Conservation (phyloP, 768 basidiomycete genomes). For the Collybia mongolica region DNA sequence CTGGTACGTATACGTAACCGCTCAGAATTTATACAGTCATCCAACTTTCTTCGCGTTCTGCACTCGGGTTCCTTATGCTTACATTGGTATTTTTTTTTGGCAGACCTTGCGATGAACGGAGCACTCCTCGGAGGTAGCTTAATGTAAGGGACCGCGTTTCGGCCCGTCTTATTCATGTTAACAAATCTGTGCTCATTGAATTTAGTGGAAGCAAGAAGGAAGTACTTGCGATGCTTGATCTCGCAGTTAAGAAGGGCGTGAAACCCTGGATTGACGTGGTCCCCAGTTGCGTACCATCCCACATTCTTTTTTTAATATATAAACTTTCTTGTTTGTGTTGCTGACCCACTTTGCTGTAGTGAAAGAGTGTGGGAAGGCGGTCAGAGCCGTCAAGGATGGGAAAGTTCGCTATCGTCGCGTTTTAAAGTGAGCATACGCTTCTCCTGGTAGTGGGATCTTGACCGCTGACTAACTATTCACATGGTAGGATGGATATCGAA, state of each 20-base stretch:
- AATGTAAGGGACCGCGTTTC: slow-evolving; percentile 17
- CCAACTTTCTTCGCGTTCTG: slow-evolving; percentile 8
- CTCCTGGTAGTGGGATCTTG: neutral
- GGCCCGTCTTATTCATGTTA: neutral
- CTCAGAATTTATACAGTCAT: slow-evolving; percentile 17
- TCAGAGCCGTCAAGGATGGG: slow-evolving; percentile 44
- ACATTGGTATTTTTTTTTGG: neutral
- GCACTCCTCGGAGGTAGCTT: slow-evolving; percentile 27
- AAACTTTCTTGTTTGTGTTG: neutral
- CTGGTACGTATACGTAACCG: slow-evolving; percentile 18
- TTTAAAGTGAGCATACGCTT: slow-evolving; percentile 24
- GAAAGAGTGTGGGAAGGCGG: slow-evolving; percentile 46
- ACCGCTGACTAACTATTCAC: neutral
- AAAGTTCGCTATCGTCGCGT: slow-evolving; percentile 56
- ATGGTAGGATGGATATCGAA: neutral
- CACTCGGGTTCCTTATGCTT: neutral
- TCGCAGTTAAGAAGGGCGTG: slow-evolving; percentile 54
- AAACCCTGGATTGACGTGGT: slow-evolving; percentile 45
- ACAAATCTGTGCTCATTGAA: slow-evolving; percentile 20
- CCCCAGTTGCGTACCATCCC: slow-evolving; percentile 27
- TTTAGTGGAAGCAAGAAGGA: slow-evolving; percentile 59
- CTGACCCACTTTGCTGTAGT: slow-evolving; percentile 20
- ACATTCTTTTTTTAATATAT: no score
- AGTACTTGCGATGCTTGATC: slow-evolving; percentile 57
- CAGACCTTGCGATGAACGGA: slow-evolving; percentile 24